Base-by-base conservation (phyloP, 768 basidiomycete genomes). In the Amanita muscaria region DNA sequence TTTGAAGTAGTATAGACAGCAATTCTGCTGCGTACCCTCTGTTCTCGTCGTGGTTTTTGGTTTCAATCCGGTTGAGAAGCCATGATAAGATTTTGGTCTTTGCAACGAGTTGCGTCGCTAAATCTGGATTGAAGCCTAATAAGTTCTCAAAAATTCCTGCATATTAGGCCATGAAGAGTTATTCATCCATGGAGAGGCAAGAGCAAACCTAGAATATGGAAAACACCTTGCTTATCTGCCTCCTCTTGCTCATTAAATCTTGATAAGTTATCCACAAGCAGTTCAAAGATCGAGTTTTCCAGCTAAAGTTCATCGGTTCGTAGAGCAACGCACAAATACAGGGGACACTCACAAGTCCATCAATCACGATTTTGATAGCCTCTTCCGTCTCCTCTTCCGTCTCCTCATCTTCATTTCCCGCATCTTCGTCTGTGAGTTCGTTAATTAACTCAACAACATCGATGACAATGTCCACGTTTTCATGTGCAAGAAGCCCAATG, bases 391-490 rank as follows among this genome's bases (percentile, higher is more conserved):
- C 70, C 48, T 79, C 77, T 42, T 75, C 77, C 44, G 77, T 77
- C 18, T 83, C 83, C 0, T 83, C 76, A 8, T 76, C 76, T 54
- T 83, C 87, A 38, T 86, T 81, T 4, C 86, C 87, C 2, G 89
- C 88, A 54, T 98, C 94, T 62, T 98, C 96, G 52, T 99, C 96
- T 1, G 92, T 94, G 49, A 97, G 73, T 62, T 99, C 96, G 54
- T 91, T 83, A 4, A 99, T 70, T 15, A 94, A 75, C 58, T 93
- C 88, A 27, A 98, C 81, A 24, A 90, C 85, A 52, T 96, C 92
- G 44, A 98, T 87, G n/a, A 88, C 87, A 49, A 99, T 97, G 64
- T 99, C 96, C 37, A 83, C 74, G 59, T 99, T 99, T 63, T 99
- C 96, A 59, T 99, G 93, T 46, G 80, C 88, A 45, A 99, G 77